phyloP scores from a whole-genome alignment of 805 yeast species.

The Ogataea pini region DNA sequence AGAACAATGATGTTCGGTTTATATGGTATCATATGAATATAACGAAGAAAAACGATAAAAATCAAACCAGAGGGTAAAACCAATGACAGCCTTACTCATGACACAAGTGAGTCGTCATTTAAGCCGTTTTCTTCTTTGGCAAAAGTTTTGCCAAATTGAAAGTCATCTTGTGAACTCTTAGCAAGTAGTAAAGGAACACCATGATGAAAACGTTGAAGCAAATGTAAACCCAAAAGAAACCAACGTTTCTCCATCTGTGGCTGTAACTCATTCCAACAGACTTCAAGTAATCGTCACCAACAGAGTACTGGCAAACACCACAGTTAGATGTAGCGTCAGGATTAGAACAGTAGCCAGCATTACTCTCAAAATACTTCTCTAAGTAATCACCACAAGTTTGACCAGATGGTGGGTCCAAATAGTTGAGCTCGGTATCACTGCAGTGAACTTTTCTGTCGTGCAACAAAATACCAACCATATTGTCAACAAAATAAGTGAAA shows the following conservation, averaged over 20 bases:
- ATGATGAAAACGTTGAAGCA: constrained; percentile 48
- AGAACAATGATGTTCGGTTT: no score
- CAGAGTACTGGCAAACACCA: constrained; percentile 47
- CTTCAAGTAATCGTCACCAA: constrained; percentile 49
- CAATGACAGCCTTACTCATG: neutral
- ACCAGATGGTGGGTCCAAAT: constrained; percentile 57
- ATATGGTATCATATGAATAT: no score
- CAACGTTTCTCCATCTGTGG: constrained; percentile 67
- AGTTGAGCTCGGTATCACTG: constrained; percentile 46
- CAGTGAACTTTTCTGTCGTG: constrained; percentile 57
- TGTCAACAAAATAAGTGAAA: constrained; percentile 65
- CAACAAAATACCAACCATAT: constrained; percentile 47
- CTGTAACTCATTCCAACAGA: constrained; percentile 44
- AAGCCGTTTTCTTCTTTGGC: constrained; percentile 3
- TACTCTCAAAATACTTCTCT: constrained; percentile 35
- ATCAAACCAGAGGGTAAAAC: neutral
- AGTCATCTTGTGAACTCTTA: constrained; percentile 33
- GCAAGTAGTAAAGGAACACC: constrained; percentile 37
- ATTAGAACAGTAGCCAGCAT: constrained; percentile 58
- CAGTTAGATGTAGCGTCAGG: constrained; percentile 50
- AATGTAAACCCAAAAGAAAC: constrained; percentile 59
- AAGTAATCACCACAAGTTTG: constrained; percentile 64
- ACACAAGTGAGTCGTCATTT: no score
- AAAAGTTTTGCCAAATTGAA: neutral
- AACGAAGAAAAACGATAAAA: no score